Conservation (phyloP, 2,329 filamentous ascomycete species). For the Colletotrichum abscissum region DNA sequence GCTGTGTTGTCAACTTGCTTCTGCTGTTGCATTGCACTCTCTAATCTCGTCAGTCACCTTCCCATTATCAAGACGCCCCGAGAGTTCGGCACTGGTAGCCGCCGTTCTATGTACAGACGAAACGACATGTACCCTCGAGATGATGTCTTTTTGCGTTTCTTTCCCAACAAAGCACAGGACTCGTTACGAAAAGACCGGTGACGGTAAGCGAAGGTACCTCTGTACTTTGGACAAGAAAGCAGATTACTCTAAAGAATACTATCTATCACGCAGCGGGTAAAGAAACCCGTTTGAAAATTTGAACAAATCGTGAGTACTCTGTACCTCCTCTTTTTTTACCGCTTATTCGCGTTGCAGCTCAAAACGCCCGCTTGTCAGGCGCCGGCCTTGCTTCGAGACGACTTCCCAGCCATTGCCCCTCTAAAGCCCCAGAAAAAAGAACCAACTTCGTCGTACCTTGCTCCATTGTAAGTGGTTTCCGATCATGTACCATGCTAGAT, state of each 20-base stretch:
- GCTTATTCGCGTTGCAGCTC: slow-evolving; percentile 32
- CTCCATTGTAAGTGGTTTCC: neutral
- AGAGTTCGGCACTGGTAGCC: slow-evolving; percentile 18
- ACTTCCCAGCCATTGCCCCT: neutral
- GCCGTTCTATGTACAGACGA: slow-evolving; percentile 11
- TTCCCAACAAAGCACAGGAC: slow-evolving; percentile 1
- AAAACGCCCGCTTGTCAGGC: slow-evolving; percentile 32
- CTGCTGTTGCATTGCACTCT: neutral
- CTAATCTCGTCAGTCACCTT: slow-evolving; percentile 6
- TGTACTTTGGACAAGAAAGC: neutral
- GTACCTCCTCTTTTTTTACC: slow-evolving; percentile 20
- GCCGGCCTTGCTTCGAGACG: slow-evolving; percentile 12
- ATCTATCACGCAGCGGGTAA: neutral
- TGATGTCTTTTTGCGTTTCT: neutral
- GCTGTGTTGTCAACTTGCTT: neutral
- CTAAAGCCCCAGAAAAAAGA: neutral
- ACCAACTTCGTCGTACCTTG: neutral
- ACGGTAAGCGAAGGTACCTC: neutral
- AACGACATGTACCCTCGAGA: neutral
- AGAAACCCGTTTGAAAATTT: slow-evolving; percentile 2
- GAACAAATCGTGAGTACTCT: slow-evolving; percentile 18
- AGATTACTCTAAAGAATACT: neutral
- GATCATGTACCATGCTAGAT: neutral
- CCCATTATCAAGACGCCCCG: slow-evolving; percentile 26
- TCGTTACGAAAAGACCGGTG: slow-evolving; percentile 1